phyloP scores from a whole-genome alignment of 176 grass and related monocot species.

The Triticum monococcum region DNA sequence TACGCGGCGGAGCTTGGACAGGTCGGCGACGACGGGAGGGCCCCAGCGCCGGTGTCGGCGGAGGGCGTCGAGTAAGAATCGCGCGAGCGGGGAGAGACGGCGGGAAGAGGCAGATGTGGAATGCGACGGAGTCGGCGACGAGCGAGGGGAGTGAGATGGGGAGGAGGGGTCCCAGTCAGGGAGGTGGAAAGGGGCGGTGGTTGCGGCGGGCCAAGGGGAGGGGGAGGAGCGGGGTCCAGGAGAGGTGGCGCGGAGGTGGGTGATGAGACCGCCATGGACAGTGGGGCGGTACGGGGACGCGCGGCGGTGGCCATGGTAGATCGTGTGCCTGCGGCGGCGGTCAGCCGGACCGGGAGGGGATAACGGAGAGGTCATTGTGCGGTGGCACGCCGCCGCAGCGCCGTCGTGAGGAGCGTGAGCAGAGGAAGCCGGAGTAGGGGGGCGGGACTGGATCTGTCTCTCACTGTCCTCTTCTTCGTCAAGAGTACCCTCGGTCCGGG shows the following conservation, averaged over 20 bases:
- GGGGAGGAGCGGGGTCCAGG: not conserved
- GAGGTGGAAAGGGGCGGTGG: slow-evolving; percentile 30
- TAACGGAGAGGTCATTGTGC: slow-evolving; percentile 11
- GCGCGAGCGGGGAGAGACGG: slow-evolving; percentile 65
- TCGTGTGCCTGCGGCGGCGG: slow-evolving; percentile 38
- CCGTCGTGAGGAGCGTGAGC: slow-evolving; percentile 25
- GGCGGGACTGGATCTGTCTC: too few species aligned
- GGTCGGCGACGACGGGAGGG: slow-evolving; percentile 51
- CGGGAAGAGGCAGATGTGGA: slow-evolving; percentile 42
- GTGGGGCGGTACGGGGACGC: slow-evolving; percentile 59
- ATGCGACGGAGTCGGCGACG: not conserved
- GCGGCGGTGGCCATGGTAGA: slow-evolving; percentile 71
- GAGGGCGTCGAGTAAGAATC: slow-evolving; percentile 73
- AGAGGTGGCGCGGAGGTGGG: slow-evolving; percentile 35
- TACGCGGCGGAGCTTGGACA: slow-evolving; percentile 75
- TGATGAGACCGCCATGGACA: slow-evolving; percentile 51
- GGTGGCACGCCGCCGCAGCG: slow-evolving; percentile 24
- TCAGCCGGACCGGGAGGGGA: not conserved
- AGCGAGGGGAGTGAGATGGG: not conserved
- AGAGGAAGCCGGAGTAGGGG: not conserved
- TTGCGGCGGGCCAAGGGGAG: not conserved
- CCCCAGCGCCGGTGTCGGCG: slow-evolving; percentile 66
- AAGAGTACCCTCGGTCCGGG: too few species aligned
- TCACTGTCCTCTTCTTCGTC: too few species aligned
- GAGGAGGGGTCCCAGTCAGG: slow-evolving; percentile 51